phyloP scores from a whole-genome alignment of 169 alveolate genomes.

The Miamiensis avidus region DNA sequence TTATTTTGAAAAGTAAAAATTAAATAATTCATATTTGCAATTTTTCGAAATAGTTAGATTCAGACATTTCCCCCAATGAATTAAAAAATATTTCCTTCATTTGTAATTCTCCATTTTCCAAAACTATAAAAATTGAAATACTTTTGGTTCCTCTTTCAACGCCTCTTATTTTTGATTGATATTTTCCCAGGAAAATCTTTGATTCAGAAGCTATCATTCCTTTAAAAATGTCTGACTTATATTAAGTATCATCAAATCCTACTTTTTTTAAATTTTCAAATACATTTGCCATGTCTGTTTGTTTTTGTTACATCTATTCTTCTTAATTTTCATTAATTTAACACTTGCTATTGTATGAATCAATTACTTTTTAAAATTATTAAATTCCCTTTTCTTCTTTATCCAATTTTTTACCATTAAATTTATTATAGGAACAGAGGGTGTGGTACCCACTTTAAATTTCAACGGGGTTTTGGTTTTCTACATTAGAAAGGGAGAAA shows the following conservation, averaged over 20 bases:
- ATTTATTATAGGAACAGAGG: neutral
- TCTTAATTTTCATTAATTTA: neutral
- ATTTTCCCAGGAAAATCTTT: no score
- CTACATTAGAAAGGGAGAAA: neutral
- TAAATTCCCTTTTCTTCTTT: neutral
- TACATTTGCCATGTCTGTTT: neutral
- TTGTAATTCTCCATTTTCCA: neutral
- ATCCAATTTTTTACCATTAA: neutral
- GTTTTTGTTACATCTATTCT: no score
- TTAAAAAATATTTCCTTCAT: no score
- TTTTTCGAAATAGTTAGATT: no score
- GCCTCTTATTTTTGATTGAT: neutral
- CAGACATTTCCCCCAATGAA: no score
- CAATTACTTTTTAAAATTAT: neutral
- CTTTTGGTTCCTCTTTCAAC: neutral
- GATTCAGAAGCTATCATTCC: neutral
- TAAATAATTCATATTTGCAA: no score
- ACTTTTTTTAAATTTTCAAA: neutral
- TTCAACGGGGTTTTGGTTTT: neutral
- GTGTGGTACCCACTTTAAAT: neutral
- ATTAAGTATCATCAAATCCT: neutral
- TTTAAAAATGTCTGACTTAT: no score
- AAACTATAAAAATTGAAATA: neutral
- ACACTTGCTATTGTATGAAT: no score
- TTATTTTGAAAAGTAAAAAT: no score